Base-by-base conservation (phyloP, 2,329 filamentous ascomycete species). In the Aspergillus aculeatinus region DNA sequence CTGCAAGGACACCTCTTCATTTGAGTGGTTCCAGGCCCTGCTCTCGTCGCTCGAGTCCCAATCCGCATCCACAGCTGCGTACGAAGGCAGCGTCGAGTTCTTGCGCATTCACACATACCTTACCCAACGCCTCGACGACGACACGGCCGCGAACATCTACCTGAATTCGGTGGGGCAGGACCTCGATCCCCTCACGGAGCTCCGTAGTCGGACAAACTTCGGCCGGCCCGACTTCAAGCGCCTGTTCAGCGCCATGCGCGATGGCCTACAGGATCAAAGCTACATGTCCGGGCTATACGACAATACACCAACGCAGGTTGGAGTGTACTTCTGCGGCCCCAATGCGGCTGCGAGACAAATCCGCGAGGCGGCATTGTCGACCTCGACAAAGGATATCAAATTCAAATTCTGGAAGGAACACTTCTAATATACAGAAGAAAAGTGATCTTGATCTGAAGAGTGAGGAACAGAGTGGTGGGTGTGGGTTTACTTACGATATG, bases 381-480 rank as follows among this genome's bases (percentile, higher is more conserved):
- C 89, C 16, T 90, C 87, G 12, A 87, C 85, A 42, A 85, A 85
- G 63, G 90, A 96, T 67, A 92, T 99, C 59, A 86, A 88, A 70
- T 99, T 98, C 81, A 90, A 91, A 70, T 99, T 99, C 82, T 99
- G 95, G 95, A 99, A 99, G 81, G 95, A 99, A 79, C 94, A 99
- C 72, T 81, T 81, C 63, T 81, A 74, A 47, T 33, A 16, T 11
- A 31, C 19, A 9, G 7, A 9, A 39, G 19, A 35, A 7, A 7
- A 35, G 11, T 6, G 16, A 23, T 23, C 23, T 23, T 23, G 23
- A 62, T 35, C 16, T 7, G 5, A 12, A 21, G 25, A 7, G 19
- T 5, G 25, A 4, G 39, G 33, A 48, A 29, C 11, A 11, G 23
- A 14, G 7, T 14, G 19, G 35, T 9, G 42, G 19, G 27, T 16